Base-by-base conservation (phyloP, 441 rosid species). In the Brassica hybrid region DNA sequence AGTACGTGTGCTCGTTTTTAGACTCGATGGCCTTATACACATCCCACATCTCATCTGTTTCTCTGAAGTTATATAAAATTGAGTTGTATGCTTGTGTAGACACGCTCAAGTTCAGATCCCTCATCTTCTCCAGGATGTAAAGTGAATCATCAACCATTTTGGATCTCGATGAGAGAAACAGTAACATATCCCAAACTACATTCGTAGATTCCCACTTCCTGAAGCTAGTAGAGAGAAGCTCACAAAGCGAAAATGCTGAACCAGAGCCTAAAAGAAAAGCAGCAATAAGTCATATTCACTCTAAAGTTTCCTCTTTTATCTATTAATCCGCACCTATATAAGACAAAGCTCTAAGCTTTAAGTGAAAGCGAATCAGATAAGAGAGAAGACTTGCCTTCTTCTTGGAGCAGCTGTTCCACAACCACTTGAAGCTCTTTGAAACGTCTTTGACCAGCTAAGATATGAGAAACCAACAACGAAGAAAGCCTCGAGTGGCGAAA, bases 101-200 rank as follows among this genome's bases (percentile, higher is more conserved):
- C 84, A 83, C 88, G 56, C 23, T 77, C 70, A 91, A 68, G 23
- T 85, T 84, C 63, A 80, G 69, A 32, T 88, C 91, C 80, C 87
- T 93, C 97, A 93, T 89, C 86, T 84, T 88, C 25, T 77, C 84
- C 78, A 90, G 78, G 74, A 93, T 88, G 74, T 78, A 90, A 19
- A 86, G 85, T 17, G 97, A 89, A 77, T 93, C 97, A 74, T 77
- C 85, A 71, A 93, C 87, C 95, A 91, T 88, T 71, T 76, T 83
- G 0, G 73, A 81, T 70, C 97, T 87, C n/a, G 90, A 93, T 79
- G 85, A 86, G 76, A 86, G 84, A 86, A 85, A 88, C 68, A 91
- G 85, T 80, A 91, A 59, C 85, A 79, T 78, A 84, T 93, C 97
- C 93, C 97, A 90, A 69, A 93, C 89, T 5, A 83, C 16, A 16